Evolutionary conservation across 2,329 filamentous ascomycete genomes (phyloP).

Genomic region (Corniculantispora saksenae): DNA sequence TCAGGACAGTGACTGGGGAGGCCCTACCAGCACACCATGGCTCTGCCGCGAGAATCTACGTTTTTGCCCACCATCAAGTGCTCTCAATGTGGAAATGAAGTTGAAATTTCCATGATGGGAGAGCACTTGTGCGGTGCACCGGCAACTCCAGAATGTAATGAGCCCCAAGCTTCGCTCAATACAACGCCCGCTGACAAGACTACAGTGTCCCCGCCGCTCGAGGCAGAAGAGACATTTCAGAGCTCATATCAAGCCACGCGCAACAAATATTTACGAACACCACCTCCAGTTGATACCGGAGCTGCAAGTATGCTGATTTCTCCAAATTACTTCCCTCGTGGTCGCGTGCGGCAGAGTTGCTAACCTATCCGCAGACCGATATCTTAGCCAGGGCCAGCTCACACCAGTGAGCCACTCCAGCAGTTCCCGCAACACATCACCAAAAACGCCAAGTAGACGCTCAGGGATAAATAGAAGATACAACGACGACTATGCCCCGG

Average conservation of each 20-base stretch:
- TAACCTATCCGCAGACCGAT: conserved; percentile 50
- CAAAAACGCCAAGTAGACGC: conserved; percentile 53
- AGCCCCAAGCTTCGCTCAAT: not conserved
- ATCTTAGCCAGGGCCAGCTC: conserved; percentile 56
- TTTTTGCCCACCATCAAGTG: conserved; percentile 86
- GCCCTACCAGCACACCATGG: conserved; percentile 38
- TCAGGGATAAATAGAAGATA: conserved; percentile 40
- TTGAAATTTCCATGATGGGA: conserved; percentile 83
- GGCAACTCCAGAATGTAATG: conserved; percentile 48
- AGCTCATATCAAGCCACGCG: conserved; percentile 28
- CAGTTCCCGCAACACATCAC: conserved; percentile 64
- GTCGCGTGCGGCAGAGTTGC: not conserved
- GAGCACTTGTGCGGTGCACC: conserved; percentile 70
- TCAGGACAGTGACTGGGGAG: not conserved
- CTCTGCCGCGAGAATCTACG: conserved; percentile 60
- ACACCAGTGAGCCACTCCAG: conserved; percentile 64
- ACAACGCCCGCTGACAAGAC: not conserved
- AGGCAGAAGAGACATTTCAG: conserved; percentile 32
- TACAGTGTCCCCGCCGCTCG: conserved; percentile 42
- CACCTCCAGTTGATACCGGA: conserved; percentile 52
- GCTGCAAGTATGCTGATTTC: conserved; percentile 49
- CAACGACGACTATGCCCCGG: conserved; percentile 49
- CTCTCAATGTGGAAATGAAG: conserved; percentile 73
- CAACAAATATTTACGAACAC: conserved; percentile 42
- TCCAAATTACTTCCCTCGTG: not conserved